phyloP scores from a whole-genome alignment of 805 yeast genomes.

The Kodamaea fukazawae region DNA sequence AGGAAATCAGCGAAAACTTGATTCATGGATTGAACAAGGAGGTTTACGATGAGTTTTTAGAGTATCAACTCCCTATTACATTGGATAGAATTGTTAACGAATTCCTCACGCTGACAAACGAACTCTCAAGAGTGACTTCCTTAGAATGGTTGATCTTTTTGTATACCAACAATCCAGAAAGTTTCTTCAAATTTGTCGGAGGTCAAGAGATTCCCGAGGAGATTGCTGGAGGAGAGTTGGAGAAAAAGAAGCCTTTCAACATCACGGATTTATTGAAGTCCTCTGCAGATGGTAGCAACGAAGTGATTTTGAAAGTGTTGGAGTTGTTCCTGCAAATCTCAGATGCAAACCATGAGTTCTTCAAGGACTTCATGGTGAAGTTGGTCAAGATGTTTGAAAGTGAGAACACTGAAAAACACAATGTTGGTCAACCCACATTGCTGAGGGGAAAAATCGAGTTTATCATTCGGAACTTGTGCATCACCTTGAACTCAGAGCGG shows the following conservation, averaged over 20 bases:
- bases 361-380: conserved; percentile 70
- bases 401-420: conserved; percentile 39
- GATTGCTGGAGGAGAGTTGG: conserved; percentile 15
- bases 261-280: conserved; percentile 78
- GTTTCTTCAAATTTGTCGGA: conserved; percentile 27
- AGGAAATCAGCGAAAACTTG: conserved; percentile 52
- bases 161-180: conserved; percentile 56
- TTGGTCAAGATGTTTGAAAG: conserved; percentile 66
- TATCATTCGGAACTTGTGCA: conserved; percentile 79
- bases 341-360: conserved; percentile 71
- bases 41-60: conserved; percentile 40
- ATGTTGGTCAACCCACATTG: conserved; percentile 38
- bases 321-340: conserved; percentile 73
- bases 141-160: conserved; percentile 87
- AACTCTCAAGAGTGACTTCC: conserved; percentile 77
- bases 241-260: conserved; percentile 32
- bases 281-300: conserved; percentile 64
- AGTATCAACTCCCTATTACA: conserved; percentile 45
- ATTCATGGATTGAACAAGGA: conserved; percentile 45
- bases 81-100: conserved; percentile 72
- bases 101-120: conserved; percentile 47
- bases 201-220: conserved; percentile 11
- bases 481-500: conserved; percentile 75
- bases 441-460: conserved; percentile 65
- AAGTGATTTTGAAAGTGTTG: conserved; percentile 71